Evolutionary conservation across 768 basidiomycete genomes (phyloP).

Genomic region (Phanerochaete sordida): DNA sequence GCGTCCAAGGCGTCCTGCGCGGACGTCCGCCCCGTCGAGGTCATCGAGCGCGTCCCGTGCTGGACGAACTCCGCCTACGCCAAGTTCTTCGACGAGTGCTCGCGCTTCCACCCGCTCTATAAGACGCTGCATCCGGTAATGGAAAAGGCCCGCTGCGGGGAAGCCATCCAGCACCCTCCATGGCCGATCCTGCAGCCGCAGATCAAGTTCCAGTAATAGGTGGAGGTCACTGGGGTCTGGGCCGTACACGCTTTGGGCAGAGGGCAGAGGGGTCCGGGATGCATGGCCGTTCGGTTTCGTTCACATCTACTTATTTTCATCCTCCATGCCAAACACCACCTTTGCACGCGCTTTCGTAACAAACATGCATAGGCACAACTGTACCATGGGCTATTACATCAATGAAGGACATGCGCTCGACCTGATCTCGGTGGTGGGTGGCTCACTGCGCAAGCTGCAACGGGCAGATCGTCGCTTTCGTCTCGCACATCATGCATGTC

Average conservation of each 20-base stretch:
- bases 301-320: neutral
- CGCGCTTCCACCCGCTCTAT: neutral
- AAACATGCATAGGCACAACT: neutral
- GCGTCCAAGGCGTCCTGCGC: neutral
- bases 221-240: neutral
- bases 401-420: neutral
- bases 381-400: neutral
- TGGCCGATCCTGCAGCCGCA: conserved; percentile 1
- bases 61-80: neutral
- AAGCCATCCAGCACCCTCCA: neutral
- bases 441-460: neutral
- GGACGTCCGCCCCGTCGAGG: neutral
- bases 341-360: neutral
- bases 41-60: neutral
- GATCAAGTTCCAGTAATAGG: conserved; percentile 1
- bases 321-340: neutral
- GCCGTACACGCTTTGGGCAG: neutral
- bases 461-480: neutral
- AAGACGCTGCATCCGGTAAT: neutral
- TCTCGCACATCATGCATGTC: neutral
- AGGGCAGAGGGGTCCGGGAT: neutral
- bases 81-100: neutral
- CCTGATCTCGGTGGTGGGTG: neutral
- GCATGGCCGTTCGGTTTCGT: neutral
- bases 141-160: neutral